Evolutionary conservation across 2,329 filamentous ascomycete species (phyloP), one percentile per base, ranked within the genome.

Genomic region (Clathrospora elynae): DNA sequence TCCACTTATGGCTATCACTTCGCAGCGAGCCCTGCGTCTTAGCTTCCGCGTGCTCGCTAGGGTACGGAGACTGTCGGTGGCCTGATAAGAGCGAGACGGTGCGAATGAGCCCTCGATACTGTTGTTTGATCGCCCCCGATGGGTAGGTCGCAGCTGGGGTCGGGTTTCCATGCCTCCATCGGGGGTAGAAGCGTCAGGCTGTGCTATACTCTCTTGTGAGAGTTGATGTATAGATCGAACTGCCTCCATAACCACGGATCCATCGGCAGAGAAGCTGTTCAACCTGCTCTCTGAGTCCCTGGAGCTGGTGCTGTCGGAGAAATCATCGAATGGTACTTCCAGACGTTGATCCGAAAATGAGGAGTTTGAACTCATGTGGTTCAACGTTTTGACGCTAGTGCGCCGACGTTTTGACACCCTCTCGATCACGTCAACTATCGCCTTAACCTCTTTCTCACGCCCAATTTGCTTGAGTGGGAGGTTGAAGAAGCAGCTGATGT

Each of bases 401-500:
- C 72, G 71, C 35, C 91, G 87, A 22, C 79, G 84, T 61, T 78
- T 83, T 13, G 87, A 82, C 34, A 90, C 86, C 32, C 83, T 85
- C 51, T 95, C 85, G 35, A 96, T 88, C 23, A 93, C 56, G 14
- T 64, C 59, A 25, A 90, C 71, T 6, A 96, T 81, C 24, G 81
- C 80, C 32, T 84, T 77, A 28, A 83, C 83, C 65, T 96, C 89
- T 49, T 81, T 76, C 19, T 85, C 78, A 23, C 91, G 82, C 3
- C 92, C 92, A 53, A 96, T 87, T 78, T 95, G 90, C 44, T 79
- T 78, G 0, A 83, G 81, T 0, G 92, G 92, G 13, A 96, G 78
- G 55, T 90, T 87, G 71, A 96, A 96, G 64, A 95, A 93, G 4
- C 90, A 95, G 1, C 90, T 95, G 0, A 96, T 84, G 68, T 97